phyloP scores from a whole-genome alignment of 1,284 basidiomycete genomes.

The Trametes sp. region DNA sequence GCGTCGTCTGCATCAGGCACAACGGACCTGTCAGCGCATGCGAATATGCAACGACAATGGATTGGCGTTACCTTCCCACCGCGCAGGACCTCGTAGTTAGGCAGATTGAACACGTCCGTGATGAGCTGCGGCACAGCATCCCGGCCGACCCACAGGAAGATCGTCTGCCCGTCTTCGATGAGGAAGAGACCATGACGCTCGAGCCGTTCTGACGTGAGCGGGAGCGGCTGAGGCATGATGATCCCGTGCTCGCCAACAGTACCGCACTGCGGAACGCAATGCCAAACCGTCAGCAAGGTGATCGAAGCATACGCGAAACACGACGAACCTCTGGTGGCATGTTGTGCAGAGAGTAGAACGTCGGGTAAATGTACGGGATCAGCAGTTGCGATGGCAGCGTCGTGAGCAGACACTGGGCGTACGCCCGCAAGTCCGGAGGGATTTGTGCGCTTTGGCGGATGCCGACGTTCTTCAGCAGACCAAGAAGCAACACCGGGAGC shows the following conservation, averaged over 20 bases:
- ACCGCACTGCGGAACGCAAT: slow-evolving; percentile 59
- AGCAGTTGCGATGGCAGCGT: slow-evolving; percentile 92
- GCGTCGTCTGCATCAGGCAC: slow-evolving; percentile 65
- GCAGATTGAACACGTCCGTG: slow-evolving; percentile 93
- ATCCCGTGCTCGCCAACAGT: slow-evolving; percentile 84
- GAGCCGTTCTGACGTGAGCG: slow-evolving; percentile 91
- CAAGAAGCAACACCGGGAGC: slow-evolving; percentile 90
- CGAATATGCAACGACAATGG: too few species aligned
- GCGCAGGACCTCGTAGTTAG: slow-evolving; percentile 86
- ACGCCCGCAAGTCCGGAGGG: slow-evolving; percentile 94
- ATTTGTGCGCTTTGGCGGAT: slow-evolving; percentile 96
- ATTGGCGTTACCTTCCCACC: slow-evolving; percentile 97
- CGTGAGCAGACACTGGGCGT: slow-evolving; percentile 92
- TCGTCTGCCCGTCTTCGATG: slow-evolving; percentile 97
- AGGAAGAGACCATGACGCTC: slow-evolving; percentile 96
- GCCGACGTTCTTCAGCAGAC: slow-evolving; percentile 94
- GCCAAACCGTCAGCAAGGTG: too few species aligned
- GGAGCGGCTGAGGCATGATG: slow-evolving; percentile 87
- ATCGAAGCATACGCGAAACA: background rate
- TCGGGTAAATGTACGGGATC: slow-evolving; percentile 94
- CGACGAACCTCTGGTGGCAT: slow-evolving; percentile 87
- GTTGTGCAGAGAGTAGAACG: slow-evolving; percentile 96
- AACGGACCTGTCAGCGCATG: too few species aligned
- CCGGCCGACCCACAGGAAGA: slow-evolving; percentile 97
- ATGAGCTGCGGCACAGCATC: slow-evolving; percentile 96